Evolutionary conservation across 345 rosid genomes (phyloP).

Genomic region (Lenwebbia sp.): DNA sequence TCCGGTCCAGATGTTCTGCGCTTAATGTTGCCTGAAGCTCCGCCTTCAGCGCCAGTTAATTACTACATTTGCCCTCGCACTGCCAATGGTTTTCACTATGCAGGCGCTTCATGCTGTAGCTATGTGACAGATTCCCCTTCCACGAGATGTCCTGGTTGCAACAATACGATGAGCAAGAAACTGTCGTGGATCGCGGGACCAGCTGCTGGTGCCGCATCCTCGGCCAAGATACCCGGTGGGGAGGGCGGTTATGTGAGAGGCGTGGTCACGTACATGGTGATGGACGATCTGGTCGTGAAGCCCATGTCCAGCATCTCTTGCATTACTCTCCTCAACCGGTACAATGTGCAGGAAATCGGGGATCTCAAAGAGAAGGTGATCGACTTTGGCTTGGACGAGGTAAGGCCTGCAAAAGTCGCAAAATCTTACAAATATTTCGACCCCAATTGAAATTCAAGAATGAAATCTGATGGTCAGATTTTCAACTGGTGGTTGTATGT

Average conservation of each 20-base stretch:
- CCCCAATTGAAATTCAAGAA: no score
- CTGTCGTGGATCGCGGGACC: no score
- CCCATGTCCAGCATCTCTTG: not conserved
- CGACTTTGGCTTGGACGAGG: not conserved
- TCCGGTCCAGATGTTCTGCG: not conserved
- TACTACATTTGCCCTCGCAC: not conserved
- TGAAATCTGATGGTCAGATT: no score
- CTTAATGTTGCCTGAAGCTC: not conserved
- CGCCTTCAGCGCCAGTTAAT: not conserved
- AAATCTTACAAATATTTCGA: no score
- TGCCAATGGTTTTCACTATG: no score
- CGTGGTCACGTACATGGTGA: not conserved
- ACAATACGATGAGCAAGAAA: not conserved
- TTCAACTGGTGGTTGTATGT: no score
- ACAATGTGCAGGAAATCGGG: not conserved
- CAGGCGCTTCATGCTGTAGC: not conserved
- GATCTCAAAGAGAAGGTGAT: not conserved
- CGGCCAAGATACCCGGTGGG: no score
- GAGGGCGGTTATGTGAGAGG: not conserved
- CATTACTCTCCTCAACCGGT: not conserved
- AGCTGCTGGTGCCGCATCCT: no score
- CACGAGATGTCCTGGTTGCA: not conserved
- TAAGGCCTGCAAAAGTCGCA: not conserved
- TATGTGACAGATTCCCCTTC: not conserved
- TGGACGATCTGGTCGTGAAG: not conserved